These are phyloP conservation scores for Dipteronia dyeriana DNA, from an alignment of 345 rosid species.

Conservation along the genomic window DNA sequence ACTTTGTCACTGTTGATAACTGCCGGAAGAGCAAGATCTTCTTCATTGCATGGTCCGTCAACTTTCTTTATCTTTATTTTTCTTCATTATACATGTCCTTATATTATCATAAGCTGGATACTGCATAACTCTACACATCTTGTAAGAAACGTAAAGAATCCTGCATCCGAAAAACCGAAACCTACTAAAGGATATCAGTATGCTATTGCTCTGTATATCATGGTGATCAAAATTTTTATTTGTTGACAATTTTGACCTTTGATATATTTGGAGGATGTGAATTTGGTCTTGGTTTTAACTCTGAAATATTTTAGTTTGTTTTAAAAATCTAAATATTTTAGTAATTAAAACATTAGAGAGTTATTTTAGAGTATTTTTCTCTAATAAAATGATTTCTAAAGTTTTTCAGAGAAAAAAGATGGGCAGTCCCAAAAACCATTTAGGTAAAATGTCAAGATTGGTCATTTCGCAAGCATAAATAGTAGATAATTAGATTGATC, in stretches of 20 bases:
- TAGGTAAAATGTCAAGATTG: not conserved
- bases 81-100: not conserved
- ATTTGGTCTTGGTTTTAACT: no score
- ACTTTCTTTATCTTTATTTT: not conserved
- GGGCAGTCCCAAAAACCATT: not conserved
- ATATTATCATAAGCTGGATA: not conserved
- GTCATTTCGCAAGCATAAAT: conserved; percentile 6
- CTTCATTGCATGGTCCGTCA: conserved; percentile 89
- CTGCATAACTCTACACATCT: no score
- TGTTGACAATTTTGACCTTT: not conserved
- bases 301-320: no score
- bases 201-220: not conserved
- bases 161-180: no score
- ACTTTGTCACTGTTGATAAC: conserved; percentile 88
- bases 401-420: not conserved
- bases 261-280: no score
- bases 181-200: no score
- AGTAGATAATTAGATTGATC: not conserved
- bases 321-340: no score
- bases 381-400: no score
- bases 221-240: not conserved
- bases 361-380: no score
- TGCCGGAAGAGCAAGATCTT: conserved; percentile 99
- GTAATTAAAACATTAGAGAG: no score
- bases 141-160: no score